Conservation (phyloP, 768 basidiomycete genomes). For the Suillus cothurnatus region DNA sequence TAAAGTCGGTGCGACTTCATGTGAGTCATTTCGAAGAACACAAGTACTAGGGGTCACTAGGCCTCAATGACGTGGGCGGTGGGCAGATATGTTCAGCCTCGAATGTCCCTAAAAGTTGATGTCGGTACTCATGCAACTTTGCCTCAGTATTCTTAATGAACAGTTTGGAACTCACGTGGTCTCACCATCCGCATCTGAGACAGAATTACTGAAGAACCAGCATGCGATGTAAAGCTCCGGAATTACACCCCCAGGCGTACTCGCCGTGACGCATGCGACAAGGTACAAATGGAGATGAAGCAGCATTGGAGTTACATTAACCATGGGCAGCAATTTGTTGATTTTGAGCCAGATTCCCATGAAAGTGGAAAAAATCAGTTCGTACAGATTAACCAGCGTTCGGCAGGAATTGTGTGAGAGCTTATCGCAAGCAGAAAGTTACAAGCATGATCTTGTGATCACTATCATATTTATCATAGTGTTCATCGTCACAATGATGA, state of each 20-base stretch:
- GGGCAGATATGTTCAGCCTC: too few relatives aligned
- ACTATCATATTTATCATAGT: too few relatives aligned
- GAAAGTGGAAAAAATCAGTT: background rate
- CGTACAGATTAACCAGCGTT: too few relatives aligned
- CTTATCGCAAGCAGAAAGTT: background rate
- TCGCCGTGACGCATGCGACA: background rate
- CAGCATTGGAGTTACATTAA: background rate
- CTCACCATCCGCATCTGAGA: too few relatives aligned
- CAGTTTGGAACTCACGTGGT: background rate
- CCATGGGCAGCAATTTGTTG: background rate
- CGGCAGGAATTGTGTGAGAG: background rate
- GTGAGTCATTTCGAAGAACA: too few relatives aligned
- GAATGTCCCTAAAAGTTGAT: too few relatives aligned
- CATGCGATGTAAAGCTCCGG: background rate
- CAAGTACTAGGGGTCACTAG: too few relatives aligned
- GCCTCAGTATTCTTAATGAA: background rate
- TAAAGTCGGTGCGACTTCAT: too few relatives aligned
- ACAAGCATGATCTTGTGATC: background rate
- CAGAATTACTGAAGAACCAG: too few relatives aligned
- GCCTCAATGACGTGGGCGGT: too few relatives aligned
- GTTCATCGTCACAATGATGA: background rate
- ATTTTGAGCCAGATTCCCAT: conserved; percentile 1
- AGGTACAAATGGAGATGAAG: background rate
- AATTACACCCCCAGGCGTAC: background rate
- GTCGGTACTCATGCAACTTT: background rate